A percentile compares a stretch with the other conserved stretches of the same genome.
These are phyloP conservation scores for Neolentinus lepideus DNA, from an alignment of 1,284 basidiomycete genomes.

Conservation along the genomic window DNA sequence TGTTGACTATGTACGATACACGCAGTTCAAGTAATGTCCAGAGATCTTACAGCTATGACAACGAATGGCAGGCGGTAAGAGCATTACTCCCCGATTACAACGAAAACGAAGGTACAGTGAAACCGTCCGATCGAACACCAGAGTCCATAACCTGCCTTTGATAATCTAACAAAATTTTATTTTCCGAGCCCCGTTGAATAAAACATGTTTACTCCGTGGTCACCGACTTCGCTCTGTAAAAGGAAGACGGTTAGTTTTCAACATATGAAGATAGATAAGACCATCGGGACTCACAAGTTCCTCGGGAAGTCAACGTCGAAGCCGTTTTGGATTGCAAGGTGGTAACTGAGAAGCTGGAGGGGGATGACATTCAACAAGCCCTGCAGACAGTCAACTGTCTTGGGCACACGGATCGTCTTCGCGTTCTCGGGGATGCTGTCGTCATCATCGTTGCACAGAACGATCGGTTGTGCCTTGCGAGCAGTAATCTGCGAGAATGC, in stretches of 20 bases:
- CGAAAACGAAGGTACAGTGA: background rate
- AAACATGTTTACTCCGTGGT: constrained; percentile 60
- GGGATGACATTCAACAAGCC: constrained; percentile 97
- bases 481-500: constrained; percentile 96
- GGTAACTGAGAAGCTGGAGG: constrained; percentile 93
- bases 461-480: constrained; percentile 92
- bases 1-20: background rate
- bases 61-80: background rate
- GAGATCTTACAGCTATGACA: background rate
- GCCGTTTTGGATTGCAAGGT: constrained; percentile 92
- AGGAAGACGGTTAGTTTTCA: no score
- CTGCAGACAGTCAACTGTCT: constrained; percentile 93
- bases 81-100: background rate
- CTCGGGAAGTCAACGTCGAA: constrained; percentile 99
- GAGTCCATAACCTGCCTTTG: background rate
- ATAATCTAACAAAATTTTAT: background rate
- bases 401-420: constrained; percentile 89
- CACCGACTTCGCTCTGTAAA: constrained; percentile 72
- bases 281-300: constrained; percentile 71
- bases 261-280: constrained; percentile 8
- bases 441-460: constrained; percentile 95
- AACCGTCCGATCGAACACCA: constrained; percentile 1
- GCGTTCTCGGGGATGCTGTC: constrained; percentile 67
- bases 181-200: background rate
- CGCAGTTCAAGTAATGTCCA: background rate